Conservation (phyloP, 805 yeast species). For the Ogataea pilisensis region DNA sequence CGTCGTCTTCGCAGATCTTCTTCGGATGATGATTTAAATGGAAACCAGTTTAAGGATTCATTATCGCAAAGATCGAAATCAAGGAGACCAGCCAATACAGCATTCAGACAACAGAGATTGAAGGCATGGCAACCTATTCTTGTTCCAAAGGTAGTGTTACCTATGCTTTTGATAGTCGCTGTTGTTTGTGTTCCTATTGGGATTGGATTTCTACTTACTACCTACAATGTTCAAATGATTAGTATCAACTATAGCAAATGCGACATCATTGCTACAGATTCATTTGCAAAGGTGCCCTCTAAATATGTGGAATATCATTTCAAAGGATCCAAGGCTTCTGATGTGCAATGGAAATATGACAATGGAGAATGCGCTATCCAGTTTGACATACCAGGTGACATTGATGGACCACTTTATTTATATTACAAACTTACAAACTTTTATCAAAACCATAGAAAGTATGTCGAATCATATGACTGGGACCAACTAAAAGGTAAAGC, state of each 20-base stretch:
- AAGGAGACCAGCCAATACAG: constrained; percentile 64
- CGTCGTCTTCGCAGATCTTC: constrained; percentile 26
- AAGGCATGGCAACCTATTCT: constrained; percentile 79
- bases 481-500: constrained; percentile 78
- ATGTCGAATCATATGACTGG: constrained; percentile 80
- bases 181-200: constrained; percentile 89
- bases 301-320: constrained; percentile 61
- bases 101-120: constrained; percentile 68
- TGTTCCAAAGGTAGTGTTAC: constrained; percentile 87
- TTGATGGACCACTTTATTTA: constrained; percentile 67
- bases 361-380: constrained; percentile 55
- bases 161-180: constrained; percentile 69
- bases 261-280: constrained; percentile 34
- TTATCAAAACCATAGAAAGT: constrained; percentile 92
- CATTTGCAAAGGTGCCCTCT: constrained; percentile 51
- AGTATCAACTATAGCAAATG: constrained; percentile 76
- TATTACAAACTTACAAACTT: constrained; percentile 88
- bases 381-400: constrained; percentile 67
- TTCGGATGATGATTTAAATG: constrained; percentile 28
- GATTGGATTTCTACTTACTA: constrained; percentile 73
- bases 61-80: constrained; percentile 33
- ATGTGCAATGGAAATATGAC: constrained; percentile 56
- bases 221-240: constrained; percentile 73
- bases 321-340: constrained; percentile 34
- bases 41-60: constrained; percentile 23